A percentile compares a stretch with the other conserved stretches of the same genome.
Evolutionary conservation across 2,329 filamentous ascomycete genomes (phyloP).

Genomic region (Ophiostoma piceae): DNA sequence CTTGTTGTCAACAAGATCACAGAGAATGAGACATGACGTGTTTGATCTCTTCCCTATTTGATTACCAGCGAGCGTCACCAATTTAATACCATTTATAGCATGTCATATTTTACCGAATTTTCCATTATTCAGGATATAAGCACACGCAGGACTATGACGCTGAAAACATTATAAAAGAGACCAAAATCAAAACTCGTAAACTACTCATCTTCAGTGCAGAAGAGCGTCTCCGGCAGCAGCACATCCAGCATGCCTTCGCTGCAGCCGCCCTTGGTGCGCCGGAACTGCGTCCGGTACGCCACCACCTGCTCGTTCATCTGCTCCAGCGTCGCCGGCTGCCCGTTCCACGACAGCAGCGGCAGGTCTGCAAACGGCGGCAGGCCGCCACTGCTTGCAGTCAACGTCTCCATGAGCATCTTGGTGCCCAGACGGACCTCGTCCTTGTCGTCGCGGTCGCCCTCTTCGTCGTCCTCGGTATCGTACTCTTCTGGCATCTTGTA

Average conservation of each 20-base stretch:
- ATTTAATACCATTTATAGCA: neutral
- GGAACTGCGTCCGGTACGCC: slow-evolving; percentile 56
- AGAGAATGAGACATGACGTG: slow-evolving; percentile 23
- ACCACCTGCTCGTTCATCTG: slow-evolving; percentile 43
- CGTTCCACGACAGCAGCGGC: slow-evolving; percentile 61
- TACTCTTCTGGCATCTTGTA: slow-evolving; percentile 68
- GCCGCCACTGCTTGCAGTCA: slow-evolving; percentile 39
- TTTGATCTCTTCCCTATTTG: neutral
- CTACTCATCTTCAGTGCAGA: slow-evolving; percentile 20
- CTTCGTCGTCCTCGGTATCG: slow-evolving; percentile 28
- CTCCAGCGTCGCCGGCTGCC: slow-evolving; percentile 40
- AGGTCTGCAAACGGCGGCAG: slow-evolving; percentile 44
- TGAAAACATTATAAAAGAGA: neutral
- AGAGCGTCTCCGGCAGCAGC: slow-evolving; percentile 23
- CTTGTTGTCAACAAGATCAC: slow-evolving; percentile 46
- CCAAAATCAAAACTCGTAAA: neutral
- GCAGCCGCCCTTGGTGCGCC: slow-evolving; percentile 63
- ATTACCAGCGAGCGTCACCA: neutral
- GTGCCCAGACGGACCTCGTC: slow-evolving; percentile 36
- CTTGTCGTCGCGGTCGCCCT: slow-evolving; percentile 29
- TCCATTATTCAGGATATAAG: neutral
- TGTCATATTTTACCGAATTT: too few relatives aligned
- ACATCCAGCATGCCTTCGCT: slow-evolving; percentile 32
- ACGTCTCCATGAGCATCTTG: slow-evolving; percentile 47
- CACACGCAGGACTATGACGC: neutral